Evolutionary conservation across 1,284 basidiomycete species (phyloP), one percentile per base, ranked within the genome.

Genomic region (Pseudozyma tsukubaensis): DNA sequence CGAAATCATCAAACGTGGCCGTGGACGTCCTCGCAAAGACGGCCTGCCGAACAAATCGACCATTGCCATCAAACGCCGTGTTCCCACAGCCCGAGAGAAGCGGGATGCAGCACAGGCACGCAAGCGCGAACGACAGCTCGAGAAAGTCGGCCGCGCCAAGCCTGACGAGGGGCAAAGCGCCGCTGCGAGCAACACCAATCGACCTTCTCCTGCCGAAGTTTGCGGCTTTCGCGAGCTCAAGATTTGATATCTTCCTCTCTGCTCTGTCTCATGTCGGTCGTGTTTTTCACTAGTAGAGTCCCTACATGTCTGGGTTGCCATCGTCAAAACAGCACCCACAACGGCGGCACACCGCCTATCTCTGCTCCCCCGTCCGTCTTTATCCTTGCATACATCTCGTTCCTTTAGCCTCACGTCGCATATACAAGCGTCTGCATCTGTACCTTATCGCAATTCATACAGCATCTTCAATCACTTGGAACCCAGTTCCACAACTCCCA

Each of bases 201-300:
- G 67, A 10, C 61, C 63, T 44, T 69, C 66, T 18, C 62, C 68
- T 5, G 72, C 72, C 37, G 75, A 78, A 35, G 74, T 78, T 2
- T 64, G 71, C 50, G 76, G 76, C 16, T 78, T 78, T 52, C 63
- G 70, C 52, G 76, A 78, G 61, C 76, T 78, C 44, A 78, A 78
- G 50, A 78, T 78, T 40, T 78, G 47, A 71, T n/a, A 12, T 34
- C 8, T 18, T 12, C 52, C 9, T 44, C 34, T 34, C 18, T 52
- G 36, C 43, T 32, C 24, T 32, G 11, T 48, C 44, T 43, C 52
- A 42, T 34, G n/a, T n/a, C n/a, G n/a, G n/a, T n/a, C n/a, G n/a
- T n/a, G n/a, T n/a, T n/a, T n/a, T n/a, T n/a, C n/a, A n/a, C n/a
- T n/a, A n/a, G 32, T 55, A 21, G 11, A 18, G 29, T 29, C 8